phyloP scores from a whole-genome alignment of 441 rosid genomes.

The Corymbia citriodora region DNA sequence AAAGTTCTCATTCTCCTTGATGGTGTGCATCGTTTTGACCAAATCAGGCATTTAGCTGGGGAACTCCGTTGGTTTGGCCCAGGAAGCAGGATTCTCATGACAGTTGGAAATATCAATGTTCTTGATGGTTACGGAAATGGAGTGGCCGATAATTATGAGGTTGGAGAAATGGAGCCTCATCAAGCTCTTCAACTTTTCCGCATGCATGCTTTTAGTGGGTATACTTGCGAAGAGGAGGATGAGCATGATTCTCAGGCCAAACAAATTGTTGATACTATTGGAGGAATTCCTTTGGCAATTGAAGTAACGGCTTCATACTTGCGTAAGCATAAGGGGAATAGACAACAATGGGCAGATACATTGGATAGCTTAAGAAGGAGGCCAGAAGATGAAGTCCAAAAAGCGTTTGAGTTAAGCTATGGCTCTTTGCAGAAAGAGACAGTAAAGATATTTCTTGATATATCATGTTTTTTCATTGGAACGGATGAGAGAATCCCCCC shows the following conservation, averaged over 20 bases:
- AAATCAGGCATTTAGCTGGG: not conserved
- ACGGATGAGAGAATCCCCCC: not conserved
- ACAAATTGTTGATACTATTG: not conserved
- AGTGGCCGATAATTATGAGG: not conserved
- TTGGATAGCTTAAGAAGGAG: not conserved
- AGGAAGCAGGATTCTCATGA: not conserved
- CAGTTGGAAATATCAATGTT: not conserved
- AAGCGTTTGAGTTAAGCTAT: not conserved
- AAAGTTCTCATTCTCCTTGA: not conserved
- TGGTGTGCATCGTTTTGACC: not conserved
- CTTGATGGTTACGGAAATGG: not conserved
- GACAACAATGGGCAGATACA: not conserved
- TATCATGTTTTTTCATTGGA: not conserved
- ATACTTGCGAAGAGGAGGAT: not conserved
- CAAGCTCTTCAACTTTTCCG: not conserved
- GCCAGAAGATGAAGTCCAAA: not conserved
- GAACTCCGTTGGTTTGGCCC: not conserved
- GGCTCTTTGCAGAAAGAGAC: not conserved
- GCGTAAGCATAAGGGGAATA: not conserved
- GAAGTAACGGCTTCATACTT: not conserved
- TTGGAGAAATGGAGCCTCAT: fast-evolving
- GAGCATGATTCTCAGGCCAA: not conserved
- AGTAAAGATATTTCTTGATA: not conserved
- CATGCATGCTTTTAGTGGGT: not conserved
- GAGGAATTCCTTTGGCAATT: not conserved